Percentiles rank a stretch among this genome's conserved stretches.
Conservation (phyloP, 805 yeast genomes). For the Myxozyma vanderwaltii region DNA sequence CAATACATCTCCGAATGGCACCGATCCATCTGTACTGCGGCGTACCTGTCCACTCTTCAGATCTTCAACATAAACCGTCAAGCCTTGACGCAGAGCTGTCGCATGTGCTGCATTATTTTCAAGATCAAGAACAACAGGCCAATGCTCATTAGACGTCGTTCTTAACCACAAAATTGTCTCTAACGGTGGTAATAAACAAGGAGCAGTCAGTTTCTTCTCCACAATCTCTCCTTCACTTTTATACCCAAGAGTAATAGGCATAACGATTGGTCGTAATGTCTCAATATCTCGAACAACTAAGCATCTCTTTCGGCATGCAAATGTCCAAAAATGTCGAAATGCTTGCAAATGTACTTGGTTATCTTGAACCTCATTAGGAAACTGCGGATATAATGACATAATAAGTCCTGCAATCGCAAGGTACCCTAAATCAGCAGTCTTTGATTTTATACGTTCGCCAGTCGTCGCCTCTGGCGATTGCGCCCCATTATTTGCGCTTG, state of each 20-base stretch:
- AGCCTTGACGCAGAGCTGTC: slow-evolving; percentile 16
- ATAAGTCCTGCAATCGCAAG: slow-evolving; percentile 70
- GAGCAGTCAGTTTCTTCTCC: slow-evolving; percentile 20
- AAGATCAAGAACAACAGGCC: slow-evolving; percentile 31
- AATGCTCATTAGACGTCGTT: slow-evolving; percentile 15
- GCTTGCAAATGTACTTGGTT: slow-evolving; percentile 76
- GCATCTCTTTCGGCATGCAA: slow-evolving; percentile 79
- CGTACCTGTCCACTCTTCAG: slow-evolving; percentile 9
- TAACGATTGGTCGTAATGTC: slow-evolving; percentile 51
- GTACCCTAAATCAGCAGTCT: slow-evolving; percentile 37
- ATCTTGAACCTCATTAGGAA: slow-evolving; percentile 49
- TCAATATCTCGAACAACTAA: slow-evolving; percentile 72
- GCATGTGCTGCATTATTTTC: slow-evolving; percentile 19
- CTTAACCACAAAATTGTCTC: slow-evolving; percentile 7
- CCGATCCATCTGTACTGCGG: slow-evolving; percentile 8
- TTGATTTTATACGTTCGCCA: neutral
- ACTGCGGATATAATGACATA: slow-evolving; percentile 76
- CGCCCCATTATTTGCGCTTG: neutral
- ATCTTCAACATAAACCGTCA: slow-evolving; percentile 26
- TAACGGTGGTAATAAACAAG: slow-evolving; percentile 30
- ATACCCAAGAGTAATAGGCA: slow-evolving; percentile 38
- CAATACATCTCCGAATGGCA: slow-evolving; percentile 12
- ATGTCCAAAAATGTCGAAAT: slow-evolving; percentile 84
- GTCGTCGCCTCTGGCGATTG: neutral
- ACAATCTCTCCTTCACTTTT: slow-evolving; percentile 42